A percentile compares a stretch with the other conserved stretches of the same genome.
phyloP scores from a whole-genome alignment of 2,329 filamentous ascomycete genomes.

The Pseudocercospora ulei region DNA sequence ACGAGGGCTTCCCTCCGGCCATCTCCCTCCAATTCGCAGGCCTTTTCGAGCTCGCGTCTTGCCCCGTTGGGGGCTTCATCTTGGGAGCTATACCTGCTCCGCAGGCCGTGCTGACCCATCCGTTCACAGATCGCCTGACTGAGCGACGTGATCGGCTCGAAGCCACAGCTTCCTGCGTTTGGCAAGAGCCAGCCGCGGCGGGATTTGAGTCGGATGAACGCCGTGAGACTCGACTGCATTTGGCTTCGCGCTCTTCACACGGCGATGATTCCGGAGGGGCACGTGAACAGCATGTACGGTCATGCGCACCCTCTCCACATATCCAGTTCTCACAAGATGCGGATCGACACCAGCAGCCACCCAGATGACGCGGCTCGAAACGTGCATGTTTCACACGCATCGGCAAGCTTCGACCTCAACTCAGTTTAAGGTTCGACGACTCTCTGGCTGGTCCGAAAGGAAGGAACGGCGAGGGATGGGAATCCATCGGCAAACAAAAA shows the following conservation, averaged over 20 bases:
- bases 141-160: slow-evolving; percentile 63
- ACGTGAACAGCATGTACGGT: slow-evolving; percentile 11
- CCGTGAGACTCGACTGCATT: slow-evolving; percentile 16
- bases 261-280: slow-evolving; percentile 7
- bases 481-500: no score
- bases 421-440: slow-evolving; percentile 5
- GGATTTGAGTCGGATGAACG: slow-evolving; percentile 20
- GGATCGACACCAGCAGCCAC: slow-evolving; percentile 11
- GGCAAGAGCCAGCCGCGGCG: slow-evolving; percentile 15
- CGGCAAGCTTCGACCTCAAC: background rate
- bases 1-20: slow-evolving; percentile 25
- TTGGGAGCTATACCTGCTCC: slow-evolving; percentile 59
- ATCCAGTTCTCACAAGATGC: slow-evolving; percentile 13
- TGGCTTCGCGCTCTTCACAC: slow-evolving; percentile 5
- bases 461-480: no score
- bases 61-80: slow-evolving; percentile 57
- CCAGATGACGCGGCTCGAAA: slow-evolving; percentile 1
- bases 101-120: slow-evolving; percentile 59
- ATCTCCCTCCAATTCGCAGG: slow-evolving; percentile 29
- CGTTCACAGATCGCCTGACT: slow-evolving; percentile 62
- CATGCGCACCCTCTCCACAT: slow-evolving; percentile 13
- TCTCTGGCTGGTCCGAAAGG: no score
- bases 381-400: slow-evolving; percentile 3
- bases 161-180: slow-evolving; percentile 39
- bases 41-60: slow-evolving; percentile 57